A percentile compares a stretch with the other conserved stretches of the same genome.
Conservation (phyloP, 192 early-diverging fungal genomes). For the Backusella morwellensis region DNA sequence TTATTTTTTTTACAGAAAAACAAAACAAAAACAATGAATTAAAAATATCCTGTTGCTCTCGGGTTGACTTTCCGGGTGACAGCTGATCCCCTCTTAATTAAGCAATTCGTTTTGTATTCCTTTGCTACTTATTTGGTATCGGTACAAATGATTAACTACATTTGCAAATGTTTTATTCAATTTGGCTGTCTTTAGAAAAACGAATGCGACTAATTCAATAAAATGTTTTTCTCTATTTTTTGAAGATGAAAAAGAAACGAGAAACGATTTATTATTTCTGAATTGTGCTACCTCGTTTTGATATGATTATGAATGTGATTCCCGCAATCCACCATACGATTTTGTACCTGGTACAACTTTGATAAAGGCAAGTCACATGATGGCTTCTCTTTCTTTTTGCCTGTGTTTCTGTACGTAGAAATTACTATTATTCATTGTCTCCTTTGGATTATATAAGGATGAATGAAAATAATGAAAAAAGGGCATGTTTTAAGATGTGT, state of each 20-base stretch:
- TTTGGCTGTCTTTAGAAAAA: background rate
- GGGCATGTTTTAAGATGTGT: background rate
- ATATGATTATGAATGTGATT: background rate
- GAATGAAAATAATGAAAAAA: background rate
- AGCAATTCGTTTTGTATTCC: background rate
- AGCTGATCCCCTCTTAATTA: background rate
- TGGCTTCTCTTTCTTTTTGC: background rate
- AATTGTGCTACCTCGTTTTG: background rate
- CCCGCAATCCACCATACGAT: background rate
- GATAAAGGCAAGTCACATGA: background rate
- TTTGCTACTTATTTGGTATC: background rate
- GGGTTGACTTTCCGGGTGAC: background rate
- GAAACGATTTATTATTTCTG: background rate
- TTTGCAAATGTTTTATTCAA: background rate
- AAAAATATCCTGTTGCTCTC: background rate
- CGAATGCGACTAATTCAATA: background rate
- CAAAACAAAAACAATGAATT: background rate
- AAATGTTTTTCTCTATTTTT: background rate
- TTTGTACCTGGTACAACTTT: background rate
- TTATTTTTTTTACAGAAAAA: background rate
- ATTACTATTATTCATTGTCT: background rate
- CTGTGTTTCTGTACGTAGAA: background rate
- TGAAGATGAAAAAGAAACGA: background rate
- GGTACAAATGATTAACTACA: background rate
- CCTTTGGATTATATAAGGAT: background rate